A percentile compares a stretch with the other conserved stretches of the same genome.
These are phyloP conservation scores for Umbelopsis sp. DNA, from an alignment of 371 early-diverging fungal species.

Conservation along the genomic window DNA sequence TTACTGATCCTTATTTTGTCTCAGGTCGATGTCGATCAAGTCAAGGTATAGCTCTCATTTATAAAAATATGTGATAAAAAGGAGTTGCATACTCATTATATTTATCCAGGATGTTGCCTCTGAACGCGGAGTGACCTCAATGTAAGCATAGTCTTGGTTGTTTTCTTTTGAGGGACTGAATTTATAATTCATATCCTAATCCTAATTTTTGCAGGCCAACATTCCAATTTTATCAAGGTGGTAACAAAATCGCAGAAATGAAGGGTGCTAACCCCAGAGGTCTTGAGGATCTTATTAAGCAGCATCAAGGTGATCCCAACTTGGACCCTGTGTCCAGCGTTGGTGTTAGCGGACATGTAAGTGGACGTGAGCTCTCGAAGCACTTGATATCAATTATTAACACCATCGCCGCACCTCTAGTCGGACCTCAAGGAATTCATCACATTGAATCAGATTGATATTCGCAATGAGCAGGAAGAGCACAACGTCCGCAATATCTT, in stretches of 20 bases:
- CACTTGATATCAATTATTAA: background rate
- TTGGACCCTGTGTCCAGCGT: constrained; percentile 38
- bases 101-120: constrained; percentile 34
- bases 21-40: constrained; percentile 64
- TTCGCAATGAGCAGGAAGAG: constrained; percentile 82
- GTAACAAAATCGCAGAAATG: constrained; percentile 65
- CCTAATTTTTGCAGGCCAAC: constrained; percentile 48
- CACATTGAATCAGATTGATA: constrained; percentile 79
- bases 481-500: constrained; percentile 79
- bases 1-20: background rate
- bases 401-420: constrained; percentile 28
- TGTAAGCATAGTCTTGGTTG: constrained; percentile 32
- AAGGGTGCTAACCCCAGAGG: constrained; percentile 68
- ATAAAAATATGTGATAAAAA: too few relatives aligned
- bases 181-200: background rate
- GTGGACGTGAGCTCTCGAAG: constrained; percentile 12
- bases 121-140: constrained; percentile 36
- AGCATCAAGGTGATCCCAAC: constrained; percentile 57
- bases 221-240: constrained; percentile 68
- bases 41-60: constrained; percentile 28
- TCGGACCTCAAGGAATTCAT: constrained; percentile 71
- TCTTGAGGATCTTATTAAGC: constrained; percentile 56
- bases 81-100: background rate
- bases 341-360: constrained; percentile 62
- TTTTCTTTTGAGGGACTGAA: background rate